Evolutionary conservation across 1,139 yeast genomes (phyloP), one percentile per base, ranked within the genome.

Genomic region (Nakaseomyces glabratus): DNA sequence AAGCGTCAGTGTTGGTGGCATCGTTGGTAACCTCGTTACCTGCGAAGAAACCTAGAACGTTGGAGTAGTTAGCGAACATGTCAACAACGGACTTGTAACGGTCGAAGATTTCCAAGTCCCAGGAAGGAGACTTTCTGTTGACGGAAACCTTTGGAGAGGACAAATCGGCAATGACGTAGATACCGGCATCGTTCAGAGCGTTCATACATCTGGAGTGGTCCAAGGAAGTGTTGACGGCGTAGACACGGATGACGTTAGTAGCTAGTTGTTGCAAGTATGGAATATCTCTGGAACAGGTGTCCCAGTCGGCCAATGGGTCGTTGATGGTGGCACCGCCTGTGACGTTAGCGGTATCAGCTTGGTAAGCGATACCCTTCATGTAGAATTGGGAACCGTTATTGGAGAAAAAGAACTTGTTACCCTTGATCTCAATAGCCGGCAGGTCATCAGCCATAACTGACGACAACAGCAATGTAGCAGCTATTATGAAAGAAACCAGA

Each of bases 21-120:
- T 78, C 76, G 52, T 81, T 79, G 48, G 82, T 70, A 36, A 81
- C 93, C 63, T 81, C 93, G 53, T 81, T 81, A 58, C 82, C 90
- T 24, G 90, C 93, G 53, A 80, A 81, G 63, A 76, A 79, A 32
- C 90, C 93, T 43, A 81, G 65, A 31, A 81, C 73, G 52, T 81
- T 81, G 53, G 80, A 68, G 58, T 78, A 81, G 43, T 69, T 61
- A 35, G 78, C 71, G 67, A 81, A 73, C 57, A 64, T 63, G 47
- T 74, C 78, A 40, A 81, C 73, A 35, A 82, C 79, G 17, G 73
- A 67, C 38, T 78, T 69, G 58, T 73, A 73, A 58, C 78, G 69
- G 48, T 79, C 71, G 60, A 72, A 80, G 37, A 81, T 64, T 37
- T 76, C 76, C 35, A 75, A 57, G 41, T 66, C 64, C 76, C 80